Conservation (phyloP, 148 eudicot genomes). For the Camellia granthamiana region DNA sequence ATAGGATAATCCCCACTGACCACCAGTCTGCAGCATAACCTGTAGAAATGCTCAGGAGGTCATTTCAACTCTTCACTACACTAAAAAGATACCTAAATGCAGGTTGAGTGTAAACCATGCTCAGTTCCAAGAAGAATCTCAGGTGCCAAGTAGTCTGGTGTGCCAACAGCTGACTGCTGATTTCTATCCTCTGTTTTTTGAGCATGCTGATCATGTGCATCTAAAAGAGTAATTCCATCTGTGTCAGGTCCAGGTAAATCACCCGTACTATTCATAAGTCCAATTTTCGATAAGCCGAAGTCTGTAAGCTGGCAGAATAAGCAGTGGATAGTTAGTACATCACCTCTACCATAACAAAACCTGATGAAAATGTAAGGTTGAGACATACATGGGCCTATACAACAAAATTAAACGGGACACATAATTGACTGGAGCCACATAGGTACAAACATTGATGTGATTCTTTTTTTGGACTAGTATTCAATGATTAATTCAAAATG, state of each 20-base stretch:
- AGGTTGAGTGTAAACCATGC: conserved; percentile 41
- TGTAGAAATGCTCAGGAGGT: conserved; percentile 23
- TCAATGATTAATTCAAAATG: background rate
- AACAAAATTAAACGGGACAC: background rate
- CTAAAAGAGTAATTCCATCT: conserved; percentile 25
- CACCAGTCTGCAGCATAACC: conserved; percentile 83
- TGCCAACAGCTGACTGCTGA: conserved; percentile 58
- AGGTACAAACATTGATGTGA: background rate
- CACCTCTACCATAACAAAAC: background rate
- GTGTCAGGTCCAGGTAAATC: conserved; percentile 38
- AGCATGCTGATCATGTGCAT: conserved; percentile 22
- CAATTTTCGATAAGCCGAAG: conserved; percentile 63
- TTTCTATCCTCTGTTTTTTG: conserved; percentile 24
- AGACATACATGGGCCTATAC: background rate
- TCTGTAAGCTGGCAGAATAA: conserved; percentile 60
- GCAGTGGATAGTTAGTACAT: conserved; percentile 5
- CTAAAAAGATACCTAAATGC: background rate
- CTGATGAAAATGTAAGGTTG: conserved; percentile 9
- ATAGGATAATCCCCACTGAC: conserved; percentile 66
- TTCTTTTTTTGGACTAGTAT: background rate
- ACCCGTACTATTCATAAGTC: conserved; percentile 60
- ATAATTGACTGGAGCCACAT: background rate
- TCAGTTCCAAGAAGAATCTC: conserved; percentile 72
- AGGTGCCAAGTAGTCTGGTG: conserved; percentile 76
- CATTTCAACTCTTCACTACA: conserved; percentile 18